A percentile compares a stretch with the other conserved stretches of the same genome.
Evolutionary conservation across 345 rosid genomes (phyloP).

Genomic region (Diplotaxis tenuifolia): DNA sequence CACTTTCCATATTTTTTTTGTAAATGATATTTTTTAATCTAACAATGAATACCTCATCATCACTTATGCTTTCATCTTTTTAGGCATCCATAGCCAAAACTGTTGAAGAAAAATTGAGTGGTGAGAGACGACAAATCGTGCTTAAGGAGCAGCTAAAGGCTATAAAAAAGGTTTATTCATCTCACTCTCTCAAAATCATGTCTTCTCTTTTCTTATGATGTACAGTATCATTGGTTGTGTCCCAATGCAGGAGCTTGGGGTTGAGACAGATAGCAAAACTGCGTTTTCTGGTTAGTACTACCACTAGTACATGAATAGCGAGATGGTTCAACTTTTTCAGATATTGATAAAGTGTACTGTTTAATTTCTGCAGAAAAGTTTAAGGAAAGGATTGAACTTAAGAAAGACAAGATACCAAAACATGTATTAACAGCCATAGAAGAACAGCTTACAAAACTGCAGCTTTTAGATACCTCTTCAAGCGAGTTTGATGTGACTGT

Average conservation of each 20-base stretch:
- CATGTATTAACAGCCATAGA: not conserved
- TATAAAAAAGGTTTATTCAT: conserved; percentile 67
- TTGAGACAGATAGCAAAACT: conserved; percentile 88
- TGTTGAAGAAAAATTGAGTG: conserved; percentile 84
- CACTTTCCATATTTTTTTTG: not conserved
- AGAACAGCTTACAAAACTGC: conserved; percentile 70
- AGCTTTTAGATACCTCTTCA: conserved; percentile 74
- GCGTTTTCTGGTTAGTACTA: conserved; percentile 58
- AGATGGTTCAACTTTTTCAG: not conserved
- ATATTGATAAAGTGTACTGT: conserved; percentile 2
- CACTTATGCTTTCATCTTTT: conserved; percentile 12
- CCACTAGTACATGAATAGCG: not conserved
- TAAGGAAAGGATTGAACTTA: conserved; percentile 32
- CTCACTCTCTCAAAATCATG: not conserved
- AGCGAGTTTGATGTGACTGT: conserved; percentile 84
- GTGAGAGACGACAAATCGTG: conserved; percentile 75
- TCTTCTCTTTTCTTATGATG: not conserved
- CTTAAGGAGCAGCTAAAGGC: conserved; percentile 90
- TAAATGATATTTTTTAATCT: not conserved
- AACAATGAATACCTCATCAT: not conserved
- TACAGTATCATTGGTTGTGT: conserved; percentile 14
- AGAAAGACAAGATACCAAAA: not conserved
- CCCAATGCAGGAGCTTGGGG: conserved; percentile 70
- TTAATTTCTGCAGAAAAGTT: conserved; percentile 79
- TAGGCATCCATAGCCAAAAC: conserved; percentile 93